Evolutionary conservation across 371 early-diverging fungal species (phyloP).

Genomic region (Mortierella sp.): DNA sequence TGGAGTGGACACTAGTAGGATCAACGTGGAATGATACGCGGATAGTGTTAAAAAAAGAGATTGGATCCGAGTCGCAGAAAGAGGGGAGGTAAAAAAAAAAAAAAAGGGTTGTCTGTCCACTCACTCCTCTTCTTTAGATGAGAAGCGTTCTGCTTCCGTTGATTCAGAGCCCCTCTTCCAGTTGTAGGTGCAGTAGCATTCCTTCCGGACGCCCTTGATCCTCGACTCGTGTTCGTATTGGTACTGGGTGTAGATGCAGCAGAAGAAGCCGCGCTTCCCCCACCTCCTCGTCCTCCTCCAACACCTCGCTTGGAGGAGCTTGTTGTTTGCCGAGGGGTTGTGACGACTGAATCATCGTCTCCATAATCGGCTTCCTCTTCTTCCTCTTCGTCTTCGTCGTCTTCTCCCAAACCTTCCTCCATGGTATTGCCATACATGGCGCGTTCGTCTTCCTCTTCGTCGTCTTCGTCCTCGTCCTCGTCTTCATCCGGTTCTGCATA

Average conservation of each 20-base stretch:
- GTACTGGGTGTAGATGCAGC: neutral
- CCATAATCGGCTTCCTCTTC: conserved; percentile 4
- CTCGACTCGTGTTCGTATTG: no score
- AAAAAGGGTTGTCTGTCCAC: no score
- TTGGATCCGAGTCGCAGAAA: no score
- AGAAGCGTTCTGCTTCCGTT: conserved; percentile 3
- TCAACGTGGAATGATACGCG: neutral
- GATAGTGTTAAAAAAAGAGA: no score
- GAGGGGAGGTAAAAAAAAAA: no score
- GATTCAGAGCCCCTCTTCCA: no score
- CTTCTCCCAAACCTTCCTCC: conserved; percentile 16
- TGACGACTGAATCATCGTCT: conserved; percentile 6
- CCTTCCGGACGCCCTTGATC: conserved; percentile 22
- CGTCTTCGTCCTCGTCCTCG: no score
- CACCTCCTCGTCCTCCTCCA: no score
- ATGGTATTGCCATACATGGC: conserved; percentile 11
- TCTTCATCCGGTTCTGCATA: conserved; percentile 51
- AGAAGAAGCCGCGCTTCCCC: conserved; percentile 4
- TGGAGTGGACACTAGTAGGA: conserved; percentile 27
- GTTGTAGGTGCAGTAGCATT: conserved; percentile 12
- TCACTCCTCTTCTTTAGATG: conserved; percentile 28
- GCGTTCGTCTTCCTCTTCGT: conserved; percentile 34
- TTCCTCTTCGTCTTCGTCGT: conserved; percentile 17
- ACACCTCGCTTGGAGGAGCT: no score
- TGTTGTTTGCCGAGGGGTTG: conserved; percentile 8